phyloP scores from a whole-genome alignment of 225 moss, liverwort and hornwort species.

The Bryum argenteum region DNA sequence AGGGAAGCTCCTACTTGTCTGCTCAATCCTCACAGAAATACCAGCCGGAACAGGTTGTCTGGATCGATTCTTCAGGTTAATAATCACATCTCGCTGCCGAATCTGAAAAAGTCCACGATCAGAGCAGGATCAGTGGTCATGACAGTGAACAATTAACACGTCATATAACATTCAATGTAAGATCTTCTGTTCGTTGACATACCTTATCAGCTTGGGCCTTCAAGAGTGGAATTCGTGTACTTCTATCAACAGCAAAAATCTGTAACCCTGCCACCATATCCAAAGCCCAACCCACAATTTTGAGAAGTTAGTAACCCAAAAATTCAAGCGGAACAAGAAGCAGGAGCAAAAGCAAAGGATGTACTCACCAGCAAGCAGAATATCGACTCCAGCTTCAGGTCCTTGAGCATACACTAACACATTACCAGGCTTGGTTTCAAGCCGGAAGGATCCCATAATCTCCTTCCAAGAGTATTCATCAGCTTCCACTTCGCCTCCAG shows the following conservation, averaged over 20 bases:
- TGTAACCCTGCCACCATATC: constrained; percentile 60
- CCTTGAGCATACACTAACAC: constrained; percentile 83
- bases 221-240: constrained; percentile 60
- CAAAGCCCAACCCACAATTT: not conserved
- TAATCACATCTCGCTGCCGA: constrained; percentile 67
- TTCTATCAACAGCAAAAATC: constrained; percentile 81
- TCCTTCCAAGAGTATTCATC: constrained; percentile 70
- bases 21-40: constrained; percentile 61
- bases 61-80: constrained; percentile 46
- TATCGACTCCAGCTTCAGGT: constrained; percentile 78
- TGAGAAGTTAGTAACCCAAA: no score
- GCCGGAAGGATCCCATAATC: constrained; percentile 71
- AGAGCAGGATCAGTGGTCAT: constrained; percentile 4
- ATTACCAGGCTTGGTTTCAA: constrained; percentile 62
- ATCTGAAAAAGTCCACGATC: constrained; percentile 43
- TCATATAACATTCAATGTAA: no score
- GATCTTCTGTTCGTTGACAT: constrained; percentile 17
- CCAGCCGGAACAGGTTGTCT: constrained; percentile 54
- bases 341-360: no score
- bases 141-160: no score
- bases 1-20: constrained; percentile 73
- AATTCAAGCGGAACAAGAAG: no score
- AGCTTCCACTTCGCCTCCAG: constrained; percentile 76
- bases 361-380: constrained; percentile 66
- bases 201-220: constrained; percentile 72